Evolutionary conservation across 208 protist species (phyloP), one percentile per base, ranked within the genome.

Genomic region (Leishmania aethiopica): DNA sequence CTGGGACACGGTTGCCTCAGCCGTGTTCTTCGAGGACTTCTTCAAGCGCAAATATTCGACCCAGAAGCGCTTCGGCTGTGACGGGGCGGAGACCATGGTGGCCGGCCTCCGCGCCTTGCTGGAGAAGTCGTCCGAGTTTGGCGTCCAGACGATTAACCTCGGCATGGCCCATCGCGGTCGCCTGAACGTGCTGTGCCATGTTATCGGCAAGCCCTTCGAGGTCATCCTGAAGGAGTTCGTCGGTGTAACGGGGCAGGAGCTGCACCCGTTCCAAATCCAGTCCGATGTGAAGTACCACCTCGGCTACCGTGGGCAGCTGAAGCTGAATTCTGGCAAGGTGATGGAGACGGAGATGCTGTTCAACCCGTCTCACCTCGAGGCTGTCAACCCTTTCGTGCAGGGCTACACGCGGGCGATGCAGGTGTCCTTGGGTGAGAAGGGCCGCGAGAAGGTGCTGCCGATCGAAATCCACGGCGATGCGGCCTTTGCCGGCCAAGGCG

Each of bases 231-330:
- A 95, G 83, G 96, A 99, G 89, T 98, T 99, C 77, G 79, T 93
- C 28, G 95, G 95, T 75, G 84, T 96, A 10, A 91, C 84, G 37
- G 91, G 86, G 0, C 62, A 84, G 37, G 92, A 98, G 80, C 86
- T 98, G 57, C 81, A 81, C 64, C 91, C 92, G 7, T 97, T 96
- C 77, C 92, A 99, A 90, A 98, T 99, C 81, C 98, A 97, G 71
- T 99, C 98, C 75, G 99, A 99, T 79, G 99, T 99, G 17, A 99
- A 99, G 89, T 99, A 99, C 91, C 99, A 99, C 88, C 93, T 99
- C 22, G 99, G 99, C 78, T 95, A 89, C 60, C 95, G 84, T 47
- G 85, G 90, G 51, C 84, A 94, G 49, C 80, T 99, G 19, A 73
- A 84, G 57, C 62, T 97, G 28, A 88, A 91, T 40, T 73, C 82